Base-by-base conservation (phyloP, 2,329 filamentous ascomycete species). In the Cephalotrichum gorgonifer region DNA sequence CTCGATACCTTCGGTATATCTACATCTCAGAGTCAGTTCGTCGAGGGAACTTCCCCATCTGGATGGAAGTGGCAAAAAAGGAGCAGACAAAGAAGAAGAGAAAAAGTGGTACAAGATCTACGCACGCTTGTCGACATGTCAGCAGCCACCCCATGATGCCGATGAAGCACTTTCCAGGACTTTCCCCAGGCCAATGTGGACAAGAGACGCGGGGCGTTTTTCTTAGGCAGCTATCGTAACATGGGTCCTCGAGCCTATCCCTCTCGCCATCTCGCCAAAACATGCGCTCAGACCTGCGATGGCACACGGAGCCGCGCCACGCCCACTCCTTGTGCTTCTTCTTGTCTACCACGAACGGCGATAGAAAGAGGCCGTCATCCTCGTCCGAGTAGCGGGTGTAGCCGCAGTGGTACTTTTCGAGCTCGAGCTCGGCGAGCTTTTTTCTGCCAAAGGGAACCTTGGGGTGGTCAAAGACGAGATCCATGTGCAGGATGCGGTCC, bases 141-240 rank as follows among this genome's bases (percentile, higher is more conserved):
- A 61, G 43, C 17, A 63, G 47, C 60, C 60, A 64, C 20, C 59
- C 61, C 55, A 62, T 57, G 25, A 55, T 54, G 3, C 60, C 61
- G 17, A 62, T 51, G 28, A 54, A 50, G 44, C 52, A 56, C 15
- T 53, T 51, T 7, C 14, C 42, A 11, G 52, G 51, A 52, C 51
- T 55, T 35, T 48, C 25, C n/a, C 53, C 55, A 15, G 51, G 50
- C 51, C 50, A 56, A 14, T 53, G 44, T n/a, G 50, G 51, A 15
- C 52, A 54, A 3, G 41, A 2, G 3, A n/a, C 23, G 14, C 11
- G 4, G 11, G 17, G 25, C 17, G 17, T 47, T 30, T 20, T 23
- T 30, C 14, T 38, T 9, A 26, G 27, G 12, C 22, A n/a, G 15
- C 27, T 30, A 30, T 14, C 15, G 9, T 22, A 15, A 44, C 27